These are phyloP conservation scores for Solanum chacoense DNA, from an alignment of 305 asterid genomes.

Conservation along the genomic window DNA sequence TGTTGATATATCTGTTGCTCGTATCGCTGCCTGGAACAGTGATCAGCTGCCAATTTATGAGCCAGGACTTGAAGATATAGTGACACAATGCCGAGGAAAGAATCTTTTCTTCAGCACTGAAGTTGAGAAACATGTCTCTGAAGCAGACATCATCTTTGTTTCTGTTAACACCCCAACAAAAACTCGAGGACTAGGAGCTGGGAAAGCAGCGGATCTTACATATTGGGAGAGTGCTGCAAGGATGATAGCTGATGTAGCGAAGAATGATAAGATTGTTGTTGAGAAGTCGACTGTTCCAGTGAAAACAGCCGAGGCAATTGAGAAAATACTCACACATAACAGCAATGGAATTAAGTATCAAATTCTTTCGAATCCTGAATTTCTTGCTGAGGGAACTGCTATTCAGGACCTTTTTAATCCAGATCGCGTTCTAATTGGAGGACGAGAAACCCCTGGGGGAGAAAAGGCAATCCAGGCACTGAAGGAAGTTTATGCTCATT, in stretches of 20 bases:
- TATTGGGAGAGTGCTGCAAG: conserved; percentile 28
- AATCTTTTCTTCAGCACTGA: conserved; percentile 28
- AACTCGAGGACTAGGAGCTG: conserved; percentile 20
- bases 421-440: conserved; percentile 18
- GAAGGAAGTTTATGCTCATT: conserved; percentile 19
- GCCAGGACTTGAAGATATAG: conserved; percentile 26
- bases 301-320: conserved; percentile 23
- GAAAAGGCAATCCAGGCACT: conserved; percentile 16
- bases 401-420: conserved; percentile 20
- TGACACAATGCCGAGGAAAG: conserved; percentile 22
- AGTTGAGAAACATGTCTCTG: conserved; percentile 23
- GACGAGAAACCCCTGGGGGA: conserved; percentile 18
- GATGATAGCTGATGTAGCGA: conserved; percentile 25
- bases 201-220: conserved; percentile 28
- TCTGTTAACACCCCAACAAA: conserved; percentile 17
- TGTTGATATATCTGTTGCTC: conserved; percentile 19
- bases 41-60: conserved; percentile 22
- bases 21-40: conserved; percentile 25
- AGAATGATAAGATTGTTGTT: conserved; percentile 24
- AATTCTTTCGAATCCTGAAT: conserved; percentile 19
- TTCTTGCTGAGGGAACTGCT: conserved; percentile 25
- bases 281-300: conserved; percentile 27
- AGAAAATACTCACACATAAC: conserved; percentile 13
- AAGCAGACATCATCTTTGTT: conserved; percentile 19
- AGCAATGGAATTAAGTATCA: conserved; percentile 23